Evolutionary conservation across 1,284 basidiomycete species (phyloP).

Genomic region (Apiotrichum sp.): DNA sequence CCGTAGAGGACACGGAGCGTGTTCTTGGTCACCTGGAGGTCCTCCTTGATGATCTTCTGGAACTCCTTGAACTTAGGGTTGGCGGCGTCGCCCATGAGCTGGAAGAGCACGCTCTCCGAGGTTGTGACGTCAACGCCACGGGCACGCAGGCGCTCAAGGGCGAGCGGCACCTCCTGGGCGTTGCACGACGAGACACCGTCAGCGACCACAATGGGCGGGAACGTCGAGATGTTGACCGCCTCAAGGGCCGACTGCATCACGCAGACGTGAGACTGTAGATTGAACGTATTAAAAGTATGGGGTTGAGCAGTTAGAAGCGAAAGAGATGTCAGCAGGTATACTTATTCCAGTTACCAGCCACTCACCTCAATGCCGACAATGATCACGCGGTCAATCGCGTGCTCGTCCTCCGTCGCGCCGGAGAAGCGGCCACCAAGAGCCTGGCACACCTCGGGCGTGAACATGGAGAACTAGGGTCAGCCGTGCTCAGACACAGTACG

Average conservation of each 20-base stretch:
- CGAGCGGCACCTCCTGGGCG: constrained; percentile 48
- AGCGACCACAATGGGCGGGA: constrained; percentile 57
- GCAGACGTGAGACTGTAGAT: constrained; percentile 68
- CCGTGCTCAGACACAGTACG: neutral
- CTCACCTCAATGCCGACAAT: constrained; percentile 71
- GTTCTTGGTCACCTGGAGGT: constrained; percentile 58
- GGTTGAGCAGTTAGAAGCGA: constrained; percentile 7
- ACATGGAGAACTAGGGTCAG: constrained; percentile 66
- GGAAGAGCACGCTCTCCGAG: constrained; percentile 73
- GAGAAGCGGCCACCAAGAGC: constrained; percentile 46
- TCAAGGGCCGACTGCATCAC: constrained; percentile 74
- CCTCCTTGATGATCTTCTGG: constrained; percentile 66
- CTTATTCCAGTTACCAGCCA: neutral
- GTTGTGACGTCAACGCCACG: constrained; percentile 72
- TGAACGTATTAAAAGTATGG: neutral
- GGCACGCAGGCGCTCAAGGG: constrained; percentile 59
- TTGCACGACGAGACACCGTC: constrained; percentile 82
- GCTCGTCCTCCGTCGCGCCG: neutral
- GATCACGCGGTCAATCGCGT: constrained; percentile 49
- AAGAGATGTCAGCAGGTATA: neutral
- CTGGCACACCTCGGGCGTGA: constrained; percentile 59
- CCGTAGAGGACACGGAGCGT: constrained; percentile 27
- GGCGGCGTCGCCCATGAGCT: constrained; percentile 60
- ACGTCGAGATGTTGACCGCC: constrained; percentile 46
- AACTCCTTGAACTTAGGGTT: constrained; percentile 68